phyloP scores from a whole-genome alignment of 257 asterid species.

The Lithospermum erythrorhizon region DNA sequence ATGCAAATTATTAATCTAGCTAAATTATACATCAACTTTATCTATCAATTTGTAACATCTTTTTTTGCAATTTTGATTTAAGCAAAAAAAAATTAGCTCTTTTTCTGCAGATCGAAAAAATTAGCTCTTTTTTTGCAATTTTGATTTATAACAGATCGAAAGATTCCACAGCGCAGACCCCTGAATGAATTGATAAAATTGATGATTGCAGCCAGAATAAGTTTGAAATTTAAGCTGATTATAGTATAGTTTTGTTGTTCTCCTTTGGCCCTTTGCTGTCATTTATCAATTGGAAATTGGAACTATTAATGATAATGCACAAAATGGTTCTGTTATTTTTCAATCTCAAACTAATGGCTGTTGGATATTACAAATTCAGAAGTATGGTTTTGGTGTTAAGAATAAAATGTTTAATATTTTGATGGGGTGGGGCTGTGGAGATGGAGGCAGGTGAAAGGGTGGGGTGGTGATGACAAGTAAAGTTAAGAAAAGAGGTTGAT shows the following conservation, averaged over 20 bases:
- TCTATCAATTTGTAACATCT: too few relatives aligned
- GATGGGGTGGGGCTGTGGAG: too few relatives aligned
- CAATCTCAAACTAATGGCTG: not conserved
- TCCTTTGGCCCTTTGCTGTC: not conserved
- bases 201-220: not conserved
- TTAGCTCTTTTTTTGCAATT: too few relatives aligned
- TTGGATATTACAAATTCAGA: not conserved
- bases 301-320: not conserved
- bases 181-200: constrained; percentile 15
- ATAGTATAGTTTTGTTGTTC: not conserved
- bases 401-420: not conserved
- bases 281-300: not conserved
- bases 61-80: too few relatives aligned
- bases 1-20: too few relatives aligned
- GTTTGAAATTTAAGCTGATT: not conserved
- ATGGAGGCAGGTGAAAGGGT: too few relatives aligned
- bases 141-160: constrained; percentile 44
- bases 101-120: too few relatives aligned
- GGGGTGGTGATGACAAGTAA: too few relatives aligned
- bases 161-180: constrained; percentile 40
- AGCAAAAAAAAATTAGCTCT: too few relatives aligned
- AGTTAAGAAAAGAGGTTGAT: too few relatives aligned
- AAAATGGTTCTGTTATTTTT: not conserved
- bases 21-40: too few relatives aligned
- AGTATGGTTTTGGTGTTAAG: not conserved